Evolutionary conservation across 768 basidiomycete genomes (phyloP).

Genomic region (Tulasnella sp.): DNA sequence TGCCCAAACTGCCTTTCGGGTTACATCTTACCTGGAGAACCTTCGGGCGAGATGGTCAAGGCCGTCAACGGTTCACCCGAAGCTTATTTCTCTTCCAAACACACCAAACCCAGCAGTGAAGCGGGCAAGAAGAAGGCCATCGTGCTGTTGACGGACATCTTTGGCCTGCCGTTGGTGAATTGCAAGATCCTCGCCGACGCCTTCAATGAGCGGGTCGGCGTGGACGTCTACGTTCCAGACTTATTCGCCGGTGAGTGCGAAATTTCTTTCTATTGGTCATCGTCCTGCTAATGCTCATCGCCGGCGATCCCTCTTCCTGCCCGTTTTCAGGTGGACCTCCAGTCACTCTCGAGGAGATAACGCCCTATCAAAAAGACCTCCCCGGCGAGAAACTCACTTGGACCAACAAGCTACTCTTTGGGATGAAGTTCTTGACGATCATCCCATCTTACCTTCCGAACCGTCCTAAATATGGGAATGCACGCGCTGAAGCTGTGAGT

Average conservation of each 20-base stretch:
- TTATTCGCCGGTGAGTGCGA: constrained; percentile 37
- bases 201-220: constrained; percentile 35
- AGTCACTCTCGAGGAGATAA: not conserved
- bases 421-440: constrained; percentile 18
- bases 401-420: constrained; percentile 18
- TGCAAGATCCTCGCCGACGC: constrained; percentile 47
- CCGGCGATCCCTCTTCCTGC: not conserved
- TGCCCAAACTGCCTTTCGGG: constrained; percentile 4
- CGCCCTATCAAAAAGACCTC: constrained; percentile 2
- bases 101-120: too few relatives aligned
- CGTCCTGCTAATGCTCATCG: not conserved
- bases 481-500: not conserved
- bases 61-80: not conserved
- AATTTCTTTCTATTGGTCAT: not conserved
- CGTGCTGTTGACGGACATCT: constrained; percentile 45
- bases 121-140: constrained; percentile 29
- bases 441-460: constrained; percentile 3
- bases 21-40: constrained; percentile 1
- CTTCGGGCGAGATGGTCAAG: constrained; percentile 9
- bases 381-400: constrained; percentile 15
- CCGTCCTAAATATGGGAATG: not conserved
- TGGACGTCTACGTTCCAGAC: constrained; percentile 57
- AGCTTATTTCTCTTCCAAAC: not conserved
- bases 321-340: constrained; percentile 1
- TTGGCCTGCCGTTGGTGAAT: constrained; percentile 42